These are phyloP conservation scores for Yamadazyma sp. DNA, from an alignment of 1,139 yeast genomes.

Conservation along the genomic window DNA sequence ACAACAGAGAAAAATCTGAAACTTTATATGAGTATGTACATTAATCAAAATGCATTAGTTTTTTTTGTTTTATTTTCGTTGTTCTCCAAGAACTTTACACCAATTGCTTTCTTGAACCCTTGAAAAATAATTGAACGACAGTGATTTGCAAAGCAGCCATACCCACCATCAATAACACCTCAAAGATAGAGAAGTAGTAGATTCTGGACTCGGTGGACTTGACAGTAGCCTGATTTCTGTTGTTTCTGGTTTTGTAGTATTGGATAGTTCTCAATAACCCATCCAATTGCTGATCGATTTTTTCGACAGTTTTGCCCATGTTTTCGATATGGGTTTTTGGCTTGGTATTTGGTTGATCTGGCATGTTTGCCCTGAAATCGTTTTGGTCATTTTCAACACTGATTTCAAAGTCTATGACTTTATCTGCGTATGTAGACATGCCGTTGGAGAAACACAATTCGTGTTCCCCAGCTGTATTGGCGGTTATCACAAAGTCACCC, in stretches of 20 bases:
- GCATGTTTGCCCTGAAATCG: constrained; percentile 62
- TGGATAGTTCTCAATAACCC: constrained; percentile 65
- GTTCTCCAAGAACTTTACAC: constrained; percentile 37
- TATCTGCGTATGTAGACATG: constrained; percentile 84
- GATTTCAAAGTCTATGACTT: constrained; percentile 87
- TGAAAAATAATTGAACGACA: constrained; percentile 84
- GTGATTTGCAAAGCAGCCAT: constrained; percentile 85
- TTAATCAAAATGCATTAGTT: constrained; percentile 7
- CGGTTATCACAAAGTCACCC: constrained; percentile 80
- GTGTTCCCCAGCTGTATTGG: constrained; percentile 77
- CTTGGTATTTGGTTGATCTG: constrained; percentile 57
- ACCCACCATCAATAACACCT: constrained; percentile 76
- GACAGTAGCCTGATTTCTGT: constrained; percentile 90
- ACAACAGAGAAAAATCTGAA: not conserved
- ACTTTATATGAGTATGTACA: constrained; percentile 7
- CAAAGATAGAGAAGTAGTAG: constrained; percentile 79
- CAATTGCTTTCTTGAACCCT: constrained; percentile 76
- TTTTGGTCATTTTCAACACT: constrained; percentile 50
- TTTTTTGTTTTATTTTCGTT: not conserved
- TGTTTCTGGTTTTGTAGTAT: constrained; percentile 89
- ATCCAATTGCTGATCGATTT: constrained; percentile 68
- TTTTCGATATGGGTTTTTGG: constrained; percentile 62
- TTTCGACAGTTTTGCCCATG: constrained; percentile 56
- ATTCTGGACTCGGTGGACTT: constrained; percentile 85
- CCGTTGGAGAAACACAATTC: constrained; percentile 89